Percentiles rank a stretch among this genome's conserved stretches.
These are phyloP conservation scores for Phytopythium helicoides DNA, from an alignment of 352 stramenopile genomes.

Conservation along the genomic window DNA sequence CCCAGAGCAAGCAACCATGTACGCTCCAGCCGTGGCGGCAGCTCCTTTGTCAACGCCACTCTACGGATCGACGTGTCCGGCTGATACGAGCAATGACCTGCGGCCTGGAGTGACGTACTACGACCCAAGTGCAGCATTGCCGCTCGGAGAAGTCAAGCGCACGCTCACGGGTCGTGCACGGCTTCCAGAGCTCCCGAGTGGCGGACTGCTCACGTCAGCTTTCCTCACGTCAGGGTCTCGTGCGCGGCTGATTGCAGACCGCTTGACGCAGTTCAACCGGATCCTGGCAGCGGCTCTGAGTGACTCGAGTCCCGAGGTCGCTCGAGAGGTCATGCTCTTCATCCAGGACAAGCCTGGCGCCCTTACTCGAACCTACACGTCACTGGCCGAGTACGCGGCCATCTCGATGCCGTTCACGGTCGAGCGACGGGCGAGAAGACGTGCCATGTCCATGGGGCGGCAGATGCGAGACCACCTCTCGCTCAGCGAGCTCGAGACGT, in stretches of 20 bases:
- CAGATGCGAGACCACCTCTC: slow-evolving; percentile 30
- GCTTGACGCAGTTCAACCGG: slow-evolving; percentile 68
- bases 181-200: slow-evolving; percentile 48
- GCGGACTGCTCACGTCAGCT: slow-evolving; percentile 49
- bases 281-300: slow-evolving; percentile 69
- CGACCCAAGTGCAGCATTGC: slow-evolving; percentile 38
- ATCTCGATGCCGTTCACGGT: slow-evolving; percentile 69
- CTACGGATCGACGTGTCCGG: neutral
- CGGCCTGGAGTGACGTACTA: slow-evolving; percentile 30
- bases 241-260: slow-evolving; percentile 57
- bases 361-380: slow-evolving; percentile 60
- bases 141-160: slow-evolving; percentile 54
- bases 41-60: neutral
- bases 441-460: slow-evolving; percentile 62
- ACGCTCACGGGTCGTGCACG: slow-evolving; percentile 42
- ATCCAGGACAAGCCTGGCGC: slow-evolving; percentile 74
- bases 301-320: slow-evolving; percentile 54
- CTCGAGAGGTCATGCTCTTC: slow-evolving; percentile 66
- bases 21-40: neutral
- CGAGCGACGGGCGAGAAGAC: slow-evolving; percentile 55
- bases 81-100: neutral
- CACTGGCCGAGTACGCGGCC: slow-evolving; percentile 66
- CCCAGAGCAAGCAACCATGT: neutral
- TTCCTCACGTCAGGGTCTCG: slow-evolving; percentile 37
- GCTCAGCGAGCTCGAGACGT: neutral